Conservation (phyloP, 441 rosid species). For the Metrosideros polymorpha region DNA sequence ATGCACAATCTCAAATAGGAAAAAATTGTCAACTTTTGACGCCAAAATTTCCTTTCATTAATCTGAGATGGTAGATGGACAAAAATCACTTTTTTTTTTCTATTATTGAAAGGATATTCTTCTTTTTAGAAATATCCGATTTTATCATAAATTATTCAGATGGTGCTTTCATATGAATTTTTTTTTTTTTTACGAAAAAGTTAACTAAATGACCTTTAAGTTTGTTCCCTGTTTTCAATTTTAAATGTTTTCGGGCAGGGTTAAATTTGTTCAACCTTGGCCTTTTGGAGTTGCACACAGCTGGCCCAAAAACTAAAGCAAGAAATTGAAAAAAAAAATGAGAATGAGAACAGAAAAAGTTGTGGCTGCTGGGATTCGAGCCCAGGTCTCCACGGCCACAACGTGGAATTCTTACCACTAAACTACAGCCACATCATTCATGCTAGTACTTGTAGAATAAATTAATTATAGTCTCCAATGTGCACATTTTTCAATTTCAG, state of each 20-base stretch:
- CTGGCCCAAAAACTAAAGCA: background rate
- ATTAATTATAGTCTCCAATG: no score
- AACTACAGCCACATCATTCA: slow-evolving; percentile 5
- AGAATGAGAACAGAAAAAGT: accelerated
- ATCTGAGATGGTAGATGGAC: no score
- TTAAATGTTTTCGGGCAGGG: background rate
- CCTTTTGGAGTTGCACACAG: background rate
- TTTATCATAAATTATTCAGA: no score
- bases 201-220: background rate
- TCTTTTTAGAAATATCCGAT: no score
- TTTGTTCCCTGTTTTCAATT: background rate
- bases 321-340: background rate
- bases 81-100: no score
- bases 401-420: slow-evolving; percentile 21
- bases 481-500: no score
- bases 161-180: no score
- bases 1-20: no score
- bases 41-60: no score
- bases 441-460: accelerated
- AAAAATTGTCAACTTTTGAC: no score
- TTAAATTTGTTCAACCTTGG: background rate
- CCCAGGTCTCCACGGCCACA: slow-evolving; percentile 33
- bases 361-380: slow-evolving; percentile 67
- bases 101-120: no score
- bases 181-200: background rate